phyloP scores from a whole-genome alignment of 2,329 filamentous ascomycete genomes.

The Aspergillus costaricaensis region DNA sequence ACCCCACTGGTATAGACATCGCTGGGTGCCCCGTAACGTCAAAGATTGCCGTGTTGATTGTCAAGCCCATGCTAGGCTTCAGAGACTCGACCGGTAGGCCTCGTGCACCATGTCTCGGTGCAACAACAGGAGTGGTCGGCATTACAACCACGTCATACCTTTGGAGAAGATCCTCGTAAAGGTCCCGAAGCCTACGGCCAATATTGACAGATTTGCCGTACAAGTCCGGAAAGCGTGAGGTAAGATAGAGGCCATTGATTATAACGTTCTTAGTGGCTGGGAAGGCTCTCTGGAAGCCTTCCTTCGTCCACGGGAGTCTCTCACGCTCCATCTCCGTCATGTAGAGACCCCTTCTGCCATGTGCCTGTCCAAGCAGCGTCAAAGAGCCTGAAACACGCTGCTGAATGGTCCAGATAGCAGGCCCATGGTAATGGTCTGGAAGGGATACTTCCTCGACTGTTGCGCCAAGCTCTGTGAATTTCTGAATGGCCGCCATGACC shows the following conservation, averaged over 20 bases:
- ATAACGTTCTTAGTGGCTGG: conserved; percentile 49
- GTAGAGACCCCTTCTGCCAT: conserved; percentile 52
- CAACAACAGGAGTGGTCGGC: conserved; percentile 38
- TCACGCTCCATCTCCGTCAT: conserved; percentile 55
- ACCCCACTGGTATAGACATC: conserved; percentile 54
- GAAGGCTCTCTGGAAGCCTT: conserved; percentile 52
- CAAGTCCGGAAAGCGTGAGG: conserved; percentile 41
- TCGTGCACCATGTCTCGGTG: conserved; percentile 26
- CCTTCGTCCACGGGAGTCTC: conserved; percentile 50
- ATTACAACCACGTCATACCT: conserved; percentile 45
- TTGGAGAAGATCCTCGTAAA: conserved; percentile 44
- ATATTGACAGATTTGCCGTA: conserved; percentile 47
- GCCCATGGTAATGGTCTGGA: conserved; percentile 49
- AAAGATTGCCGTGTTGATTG: conserved; percentile 59
- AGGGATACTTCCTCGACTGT: conserved; percentile 54
- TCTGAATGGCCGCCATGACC: conserved; percentile 46
- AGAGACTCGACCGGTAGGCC: conserved; percentile 29
- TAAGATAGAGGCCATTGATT: conserved; percentile 45
- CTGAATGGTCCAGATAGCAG: conserved; percentile 52
- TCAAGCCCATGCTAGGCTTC: conserved; percentile 52
- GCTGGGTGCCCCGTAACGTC: conserved; percentile 61
- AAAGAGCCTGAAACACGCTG: conserved; percentile 45
- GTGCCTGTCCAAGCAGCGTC: conserved; percentile 46
- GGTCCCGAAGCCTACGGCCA: conserved; percentile 40
- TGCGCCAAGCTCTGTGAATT: conserved; percentile 52